Percentiles rank a stretch among this genome's conserved stretches.
Conservation (phyloP, 2,329 filamentous ascomycete genomes). For the Fusarium oligoseptatum region DNA sequence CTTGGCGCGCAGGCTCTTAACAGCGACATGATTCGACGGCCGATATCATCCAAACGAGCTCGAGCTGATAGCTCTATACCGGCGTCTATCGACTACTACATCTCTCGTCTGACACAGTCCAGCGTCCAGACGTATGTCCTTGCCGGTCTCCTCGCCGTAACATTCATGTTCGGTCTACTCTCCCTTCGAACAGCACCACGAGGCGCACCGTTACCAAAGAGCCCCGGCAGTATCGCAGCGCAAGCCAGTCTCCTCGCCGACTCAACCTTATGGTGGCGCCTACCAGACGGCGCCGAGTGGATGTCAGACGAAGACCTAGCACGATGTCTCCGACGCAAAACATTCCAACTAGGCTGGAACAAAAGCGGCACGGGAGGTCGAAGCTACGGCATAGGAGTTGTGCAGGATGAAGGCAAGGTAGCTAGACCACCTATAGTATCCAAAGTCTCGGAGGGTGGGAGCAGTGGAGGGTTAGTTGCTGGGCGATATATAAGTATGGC, state of each 20-base stretch:
- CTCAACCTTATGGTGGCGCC: constrained; percentile 46
- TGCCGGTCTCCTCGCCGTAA: constrained; percentile 35
- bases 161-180: constrained; percentile 39
- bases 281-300: constrained; percentile 47
- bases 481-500: constrained; percentile 45
- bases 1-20: constrained; percentile 45
- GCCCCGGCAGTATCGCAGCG: constrained; percentile 48
- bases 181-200: constrained; percentile 42
- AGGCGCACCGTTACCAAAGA: constrained; percentile 41
- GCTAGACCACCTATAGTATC: constrained; percentile 17
- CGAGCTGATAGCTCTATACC: constrained; percentile 23
- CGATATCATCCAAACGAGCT: constrained; percentile 22
- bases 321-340: constrained; percentile 43
- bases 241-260: constrained; percentile 48
- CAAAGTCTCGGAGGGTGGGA: constrained; percentile 20
- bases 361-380: constrained; percentile 31
- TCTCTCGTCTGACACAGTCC: constrained; percentile 40
- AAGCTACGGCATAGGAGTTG: constrained; percentile 45
- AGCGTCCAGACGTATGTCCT: constrained; percentile 41
- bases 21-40: constrained; percentile 30
- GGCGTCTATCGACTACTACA: constrained; percentile 39
- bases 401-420: constrained; percentile 45
- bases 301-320: constrained; percentile 45
- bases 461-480: constrained; percentile 18
- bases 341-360: constrained; percentile 45